These are phyloP conservation scores for Linnemannia hyalina DNA, from an alignment of 192 early-diverging fungal species.

Conservation along the genomic window DNA sequence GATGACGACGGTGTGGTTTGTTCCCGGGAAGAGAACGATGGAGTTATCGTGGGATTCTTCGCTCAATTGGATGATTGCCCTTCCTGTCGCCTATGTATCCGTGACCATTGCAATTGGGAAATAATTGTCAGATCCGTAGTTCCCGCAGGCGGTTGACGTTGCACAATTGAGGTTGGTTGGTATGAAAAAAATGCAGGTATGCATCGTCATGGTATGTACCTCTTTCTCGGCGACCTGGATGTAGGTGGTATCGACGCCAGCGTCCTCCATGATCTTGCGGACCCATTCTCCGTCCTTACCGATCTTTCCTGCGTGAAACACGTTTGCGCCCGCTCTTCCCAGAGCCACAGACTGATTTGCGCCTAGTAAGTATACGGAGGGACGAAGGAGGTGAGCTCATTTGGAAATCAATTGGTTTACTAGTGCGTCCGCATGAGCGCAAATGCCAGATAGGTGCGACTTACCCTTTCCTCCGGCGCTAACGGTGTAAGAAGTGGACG, in stretches of 20 bases:
- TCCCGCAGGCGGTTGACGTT: too few relatives aligned
- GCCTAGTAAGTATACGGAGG: conserved; percentile 54
- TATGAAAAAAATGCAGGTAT: background rate
- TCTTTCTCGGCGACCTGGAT: conserved; percentile 66
- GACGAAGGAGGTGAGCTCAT: background rate
- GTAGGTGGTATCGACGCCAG: conserved; percentile 76
- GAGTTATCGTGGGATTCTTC: conserved; percentile 81
- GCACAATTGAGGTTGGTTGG: too few relatives aligned
- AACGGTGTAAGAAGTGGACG: conserved; percentile 63
- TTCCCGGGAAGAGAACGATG: conserved; percentile 87
- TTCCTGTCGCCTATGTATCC: conserved; percentile 72
- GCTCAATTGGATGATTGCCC: conserved; percentile 90
- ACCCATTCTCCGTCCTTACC: conserved; percentile 90
- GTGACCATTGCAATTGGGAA: background rate
- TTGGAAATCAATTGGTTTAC: background rate
- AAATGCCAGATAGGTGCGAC: background rate
- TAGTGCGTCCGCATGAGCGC: background rate
- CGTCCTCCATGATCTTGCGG: conserved; percentile 68
- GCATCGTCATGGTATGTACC: conserved; percentile 35
- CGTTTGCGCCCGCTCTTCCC: conserved; percentile 76
- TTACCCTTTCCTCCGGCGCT: conserved; percentile 80
- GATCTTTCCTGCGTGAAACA: conserved; percentile 83
- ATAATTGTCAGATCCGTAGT: background rate
- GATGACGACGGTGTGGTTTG: conserved; percentile 73
- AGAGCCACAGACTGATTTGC: conserved; percentile 93